A percentile compares a stretch with the other conserved stretches of the same genome.
Evolutionary conservation across 2,329 filamentous ascomycete species (phyloP).

Genomic region (Fusarium nanum): DNA sequence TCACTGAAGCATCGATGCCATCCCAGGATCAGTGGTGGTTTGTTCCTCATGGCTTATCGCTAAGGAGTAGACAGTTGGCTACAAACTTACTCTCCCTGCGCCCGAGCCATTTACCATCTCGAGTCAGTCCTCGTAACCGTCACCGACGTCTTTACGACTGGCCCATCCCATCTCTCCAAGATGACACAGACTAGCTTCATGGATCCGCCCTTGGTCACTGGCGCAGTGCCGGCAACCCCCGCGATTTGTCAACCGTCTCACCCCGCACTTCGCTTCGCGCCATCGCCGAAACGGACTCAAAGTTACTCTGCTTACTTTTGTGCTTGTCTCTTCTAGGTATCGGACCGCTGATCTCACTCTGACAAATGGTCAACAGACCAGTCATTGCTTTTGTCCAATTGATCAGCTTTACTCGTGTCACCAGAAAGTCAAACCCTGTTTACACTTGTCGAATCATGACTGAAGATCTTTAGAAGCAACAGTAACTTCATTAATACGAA

Average conservation of each 20-base stretch:
- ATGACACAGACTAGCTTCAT: slow-evolving; percentile 54
- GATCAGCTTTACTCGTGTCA: slow-evolving; percentile 52
- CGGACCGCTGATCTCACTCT: slow-evolving; percentile 3
- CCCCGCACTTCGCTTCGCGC: slow-evolving; percentile 10
- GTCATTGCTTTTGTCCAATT: slow-evolving; percentile 50
- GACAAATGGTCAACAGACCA: slow-evolving; percentile 50
- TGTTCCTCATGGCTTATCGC: background rate
- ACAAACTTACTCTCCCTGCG: background rate
- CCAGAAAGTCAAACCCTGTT: slow-evolving; percentile 53
- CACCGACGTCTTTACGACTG: background rate
- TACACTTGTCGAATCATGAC: slow-evolving; percentile 52
- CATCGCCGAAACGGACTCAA: slow-evolving; percentile 1
- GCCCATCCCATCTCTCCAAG: background rate
- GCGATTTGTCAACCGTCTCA: slow-evolving; percentile 1
- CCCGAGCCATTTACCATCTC: background rate
- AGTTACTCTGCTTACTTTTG: background rate
- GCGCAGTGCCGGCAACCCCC: slow-evolving; percentile 58
- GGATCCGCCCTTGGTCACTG: slow-evolving; percentile 63
- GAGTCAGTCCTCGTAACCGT: background rate
- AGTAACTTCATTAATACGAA: background rate
- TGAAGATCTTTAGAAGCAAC: background rate
- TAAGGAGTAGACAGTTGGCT: background rate
- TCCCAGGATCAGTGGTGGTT: background rate
- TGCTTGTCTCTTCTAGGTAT: background rate
- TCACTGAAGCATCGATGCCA: background rate